Evolutionary conservation across 1,284 basidiomycete genomes (phyloP), one percentile per base, ranked within the genome.

Genomic region (Xerocomus nothofagi): DNA sequence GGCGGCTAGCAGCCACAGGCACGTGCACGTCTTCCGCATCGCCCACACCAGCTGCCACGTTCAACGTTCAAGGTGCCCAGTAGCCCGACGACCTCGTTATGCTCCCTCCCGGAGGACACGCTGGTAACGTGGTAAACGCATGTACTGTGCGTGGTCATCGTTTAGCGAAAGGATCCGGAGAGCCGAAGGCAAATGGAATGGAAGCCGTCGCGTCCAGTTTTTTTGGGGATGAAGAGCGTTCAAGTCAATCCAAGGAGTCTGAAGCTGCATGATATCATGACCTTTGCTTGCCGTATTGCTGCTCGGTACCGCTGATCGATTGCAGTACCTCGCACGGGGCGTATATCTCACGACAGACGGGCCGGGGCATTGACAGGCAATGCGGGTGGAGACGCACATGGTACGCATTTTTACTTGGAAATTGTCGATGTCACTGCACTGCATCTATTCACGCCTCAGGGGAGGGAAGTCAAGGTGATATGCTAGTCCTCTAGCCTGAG

Each of bases 101-200:
- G 29, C 43, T 59, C 50, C 65, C 61, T 62, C 61, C 50, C 50
- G 58, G 49, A 34, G 3, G 23, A 34, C 23, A 15, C 36, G 31
- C 34, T 23, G 15, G 38, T 30, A 42, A 38, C 42, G 24, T 42
- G 55, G 52, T n/a, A 33, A 41, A 36, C 8, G 51, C 63, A 45
- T 65, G 63, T 61, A 51, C 44, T 6, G 33, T 12, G 49, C 47
- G 26, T 51, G 50, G 41, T 15, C 38, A 4, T 44, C 12, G 32
- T 56, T 58, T 64, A 59, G 57, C 64, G 51, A 65, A 14, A 26
- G 32, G 36, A 37, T 14, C 50, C 55, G 44, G 59, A 39, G 36
- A 30, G 33, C 49, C 52, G 50, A 47, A 23, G 26, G 30, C 21
- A 24, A 38, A 31, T 45, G 44, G 29, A 47, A 47, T 34, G 51